These are phyloP conservation scores for Ettlia oleoabundans DNA, from an alignment of 139 green algal genomes.

Conservation along the genomic window DNA sequence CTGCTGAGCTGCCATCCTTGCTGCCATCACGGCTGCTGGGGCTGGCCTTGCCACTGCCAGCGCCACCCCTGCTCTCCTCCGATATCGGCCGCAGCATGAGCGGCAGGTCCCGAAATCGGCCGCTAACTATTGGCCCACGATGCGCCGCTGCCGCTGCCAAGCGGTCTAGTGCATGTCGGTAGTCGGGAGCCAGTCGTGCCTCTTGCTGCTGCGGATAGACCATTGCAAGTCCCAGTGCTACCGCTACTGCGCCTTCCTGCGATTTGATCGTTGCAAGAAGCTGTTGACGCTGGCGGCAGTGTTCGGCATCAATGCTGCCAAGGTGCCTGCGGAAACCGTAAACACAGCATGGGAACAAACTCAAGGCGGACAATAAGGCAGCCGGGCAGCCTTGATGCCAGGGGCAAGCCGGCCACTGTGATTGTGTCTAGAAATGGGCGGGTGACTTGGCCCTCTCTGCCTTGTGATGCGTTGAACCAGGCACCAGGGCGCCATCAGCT, in stretches of 20 bases:
- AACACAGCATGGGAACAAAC: no score
- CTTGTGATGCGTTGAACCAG: no score
- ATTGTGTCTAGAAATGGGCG: no score
- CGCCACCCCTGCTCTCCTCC: neutral
- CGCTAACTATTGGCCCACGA: neutral
- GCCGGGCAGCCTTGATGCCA: no score
- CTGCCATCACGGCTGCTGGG: no score
- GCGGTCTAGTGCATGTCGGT: slow-evolving; percentile 31
- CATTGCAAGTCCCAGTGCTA: slow-evolving; percentile 32
- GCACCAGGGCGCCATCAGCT: no score
- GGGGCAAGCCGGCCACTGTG: no score
- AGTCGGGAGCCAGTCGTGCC: slow-evolving; percentile 7
- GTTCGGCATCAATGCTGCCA: neutral
- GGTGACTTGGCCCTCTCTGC: no score
- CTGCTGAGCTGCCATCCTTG: neutral
- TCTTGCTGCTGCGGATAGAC: slow-evolving; percentile 25
- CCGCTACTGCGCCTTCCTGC: slow-evolving; percentile 34
- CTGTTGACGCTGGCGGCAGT: slow-evolving; percentile 18
- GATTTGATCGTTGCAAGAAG: neutral
- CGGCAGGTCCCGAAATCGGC: neutral
- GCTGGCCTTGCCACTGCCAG: no score
- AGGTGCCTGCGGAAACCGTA: slow-evolving; percentile 48
- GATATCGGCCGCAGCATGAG: neutral
- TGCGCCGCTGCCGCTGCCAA: slow-evolving; percentile 30
- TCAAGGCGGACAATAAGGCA: no score